Evolutionary conservation across 2,329 filamentous ascomycete species (phyloP), one percentile per base, ranked within the genome.

Genomic region (Escovopsis sp.): DNA sequence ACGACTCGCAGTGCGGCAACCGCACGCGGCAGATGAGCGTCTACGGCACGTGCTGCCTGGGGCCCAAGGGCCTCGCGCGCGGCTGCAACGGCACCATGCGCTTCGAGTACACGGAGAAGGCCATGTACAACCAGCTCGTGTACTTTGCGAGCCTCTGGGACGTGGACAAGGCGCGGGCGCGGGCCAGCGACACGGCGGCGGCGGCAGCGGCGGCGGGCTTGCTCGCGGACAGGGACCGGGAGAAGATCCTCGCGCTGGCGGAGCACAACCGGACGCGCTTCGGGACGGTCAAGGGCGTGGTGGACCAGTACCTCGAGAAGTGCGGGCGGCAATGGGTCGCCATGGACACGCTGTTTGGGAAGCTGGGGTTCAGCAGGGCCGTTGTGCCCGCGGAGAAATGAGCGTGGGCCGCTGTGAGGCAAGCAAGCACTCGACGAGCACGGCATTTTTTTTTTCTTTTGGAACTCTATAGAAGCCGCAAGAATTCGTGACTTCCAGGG

Each of bases 1-100:
- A 94, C 58, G 91, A 98, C 59, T 67, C 84, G 2, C 79, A 84
- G 30, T 98, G 91, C 60, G 83, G 81, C 25, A 83, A 79, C 55
- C 81, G 85, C 43, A 96, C 91, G 2, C 76, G 89, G 39, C 86
- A 94, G 58, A 88, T 96, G 70, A 84, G 79, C 52, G 91, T 98
- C 33, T 94, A 94, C 58, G 91, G 91, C 37, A 79, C 82, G 46
- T 78, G 87, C 39, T 98, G 91, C 58, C 70, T 96, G 6, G 91
- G 91, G 0, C 85, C 89, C 13, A 81, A 80, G 50, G 87, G 88
- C 2, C 78, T 91, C 3, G 89, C 83, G 0, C 74, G 79, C 43
- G 88, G 86, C 42, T 98, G 91, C 58, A 66, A 79, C 4, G 91
- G 91, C 15, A 76, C 76, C 39, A 96, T 98, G 88, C 68, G 74